These are phyloP conservation scores for Colletotrichum melonis DNA, from an alignment of 2,329 filamentous ascomycete species.

Conservation along the genomic window DNA sequence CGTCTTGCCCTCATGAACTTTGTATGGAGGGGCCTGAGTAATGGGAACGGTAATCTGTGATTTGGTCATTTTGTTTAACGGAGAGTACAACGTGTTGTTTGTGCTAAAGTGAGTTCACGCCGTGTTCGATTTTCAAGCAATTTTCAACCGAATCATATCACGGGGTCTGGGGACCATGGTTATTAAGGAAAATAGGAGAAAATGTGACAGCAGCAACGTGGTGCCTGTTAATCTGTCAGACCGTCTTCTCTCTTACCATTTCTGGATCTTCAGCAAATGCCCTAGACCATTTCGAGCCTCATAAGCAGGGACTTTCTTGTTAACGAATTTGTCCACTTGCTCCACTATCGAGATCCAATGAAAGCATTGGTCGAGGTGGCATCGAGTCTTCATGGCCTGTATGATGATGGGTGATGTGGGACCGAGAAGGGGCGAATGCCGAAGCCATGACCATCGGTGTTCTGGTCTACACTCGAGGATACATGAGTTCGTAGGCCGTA, in stretches of 20 bases:
- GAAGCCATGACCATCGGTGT: not conserved
- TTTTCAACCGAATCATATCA: not conserved
- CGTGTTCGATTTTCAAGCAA: not conserved
- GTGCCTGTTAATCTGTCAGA: not conserved
- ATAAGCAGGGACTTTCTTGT: not conserved
- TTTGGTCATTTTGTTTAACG: conserved; percentile 22
- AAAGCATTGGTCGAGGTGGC: not conserved
- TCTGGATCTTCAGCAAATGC: not conserved
- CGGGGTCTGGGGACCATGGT: conserved; percentile 16
- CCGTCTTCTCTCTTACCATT: not conserved
- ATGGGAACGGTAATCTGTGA: conserved; percentile 23
- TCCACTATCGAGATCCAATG: not conserved
- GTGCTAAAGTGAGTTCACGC: not conserved
- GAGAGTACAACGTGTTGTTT: not conserved
- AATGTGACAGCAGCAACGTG: not conserved
- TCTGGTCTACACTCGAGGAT: not conserved
- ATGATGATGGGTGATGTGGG: not conserved
- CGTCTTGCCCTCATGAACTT: conserved; percentile 56
- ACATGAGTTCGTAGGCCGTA: not conserved
- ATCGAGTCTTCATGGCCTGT: not conserved
- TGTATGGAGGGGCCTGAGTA: conserved; percentile 34
- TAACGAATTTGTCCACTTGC: not conserved
- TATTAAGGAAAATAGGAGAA: conserved; percentile 16
- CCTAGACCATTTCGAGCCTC: not conserved
- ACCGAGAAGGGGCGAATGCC: not conserved